These are phyloP conservation scores for Pyronema domesticum DNA, from an alignment of 495 filamentous ascomycete species.

Conservation along the genomic window DNA sequence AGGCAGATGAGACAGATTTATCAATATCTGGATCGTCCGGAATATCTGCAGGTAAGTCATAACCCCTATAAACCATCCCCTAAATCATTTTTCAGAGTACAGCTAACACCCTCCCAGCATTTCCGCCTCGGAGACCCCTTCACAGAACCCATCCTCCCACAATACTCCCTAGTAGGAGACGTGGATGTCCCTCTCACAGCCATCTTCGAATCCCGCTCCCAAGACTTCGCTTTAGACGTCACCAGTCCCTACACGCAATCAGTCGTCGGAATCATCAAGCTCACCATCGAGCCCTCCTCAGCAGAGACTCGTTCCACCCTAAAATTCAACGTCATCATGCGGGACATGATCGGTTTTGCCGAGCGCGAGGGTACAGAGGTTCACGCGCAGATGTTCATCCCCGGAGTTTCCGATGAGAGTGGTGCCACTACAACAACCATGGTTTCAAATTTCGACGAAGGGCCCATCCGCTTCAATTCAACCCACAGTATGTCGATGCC, in stretches of 20 bases:
- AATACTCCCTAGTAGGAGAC: constrained; percentile 85
- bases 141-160: constrained; percentile 69
- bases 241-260: constrained; percentile 81
- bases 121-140: constrained; percentile 70
- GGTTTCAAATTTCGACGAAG: constrained; percentile 87
- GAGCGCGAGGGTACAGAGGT: constrained; percentile 92
- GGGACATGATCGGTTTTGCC: constrained; percentile 87
- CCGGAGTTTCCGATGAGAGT: constrained; percentile 78
- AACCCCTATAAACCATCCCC: constrained; percentile 7
- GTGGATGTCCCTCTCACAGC: constrained; percentile 83
- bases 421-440: constrained; percentile 87
- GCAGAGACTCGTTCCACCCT: constrained; percentile 83
- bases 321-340: constrained; percentile 98
- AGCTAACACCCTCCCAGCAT: constrained; percentile 31
- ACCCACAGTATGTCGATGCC: constrained; percentile 97
- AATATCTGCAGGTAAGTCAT: constrained; percentile 49
- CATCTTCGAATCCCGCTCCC: constrained; percentile 86
- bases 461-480: constrained; percentile 87
- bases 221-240: constrained; percentile 83
- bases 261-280: constrained; percentile 70
- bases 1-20: constrained; percentile 89
- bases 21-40: constrained; percentile 85
- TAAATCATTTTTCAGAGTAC: background rate
- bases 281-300: constrained; percentile 85
- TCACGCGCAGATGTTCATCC: constrained; percentile 88